Conservation (phyloP, 2,329 filamentous ascomycete species). For the Aspergillus ochraceoroseus region DNA sequence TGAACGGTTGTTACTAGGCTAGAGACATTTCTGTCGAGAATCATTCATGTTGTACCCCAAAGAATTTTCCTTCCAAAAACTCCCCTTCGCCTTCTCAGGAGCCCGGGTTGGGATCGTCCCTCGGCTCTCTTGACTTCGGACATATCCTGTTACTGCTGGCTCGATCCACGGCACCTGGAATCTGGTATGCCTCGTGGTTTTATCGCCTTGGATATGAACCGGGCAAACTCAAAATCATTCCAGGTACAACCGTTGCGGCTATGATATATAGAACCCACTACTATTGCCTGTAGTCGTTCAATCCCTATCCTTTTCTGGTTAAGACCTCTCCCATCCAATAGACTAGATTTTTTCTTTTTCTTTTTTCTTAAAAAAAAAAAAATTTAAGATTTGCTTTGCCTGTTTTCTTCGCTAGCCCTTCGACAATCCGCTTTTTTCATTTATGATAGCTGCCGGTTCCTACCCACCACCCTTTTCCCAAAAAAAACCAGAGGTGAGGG, state of each 20-base stretch:
- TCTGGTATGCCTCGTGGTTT: conserved; percentile 7
- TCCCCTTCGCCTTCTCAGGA: too few relatives aligned
- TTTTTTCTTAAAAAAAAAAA: too few relatives aligned
- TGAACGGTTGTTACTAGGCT: too few relatives aligned
- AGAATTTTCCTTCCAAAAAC: too few relatives aligned
- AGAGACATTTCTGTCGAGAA: too few relatives aligned
- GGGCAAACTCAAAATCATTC: conserved; percentile 6
- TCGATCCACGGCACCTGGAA: conserved; percentile 1
- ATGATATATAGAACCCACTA: background rate
- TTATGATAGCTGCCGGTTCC: background rate
- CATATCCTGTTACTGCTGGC: background rate
- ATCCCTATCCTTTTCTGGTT: conserved; percentile 1
- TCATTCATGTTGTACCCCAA: too few relatives aligned
- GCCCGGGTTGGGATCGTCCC: background rate
- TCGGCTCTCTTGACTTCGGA: background rate
- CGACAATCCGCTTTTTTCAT: conserved; percentile 1
- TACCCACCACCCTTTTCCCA: background rate
- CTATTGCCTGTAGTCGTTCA: background rate
- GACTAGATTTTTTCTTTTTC: background rate
- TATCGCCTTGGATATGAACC: conserved; percentile 1
- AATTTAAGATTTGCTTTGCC: too few relatives aligned
- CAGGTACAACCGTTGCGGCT: conserved; percentile 5
- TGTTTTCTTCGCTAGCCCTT: too few relatives aligned
- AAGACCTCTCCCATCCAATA: background rate
- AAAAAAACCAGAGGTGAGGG: conserved; percentile 2